A percentile compares a stretch with the other conserved stretches of the same genome.
These are phyloP conservation scores for Orbilia oligospora DNA, from an alignment of 2,329 filamentous ascomycete species.

Conservation along the genomic window DNA sequence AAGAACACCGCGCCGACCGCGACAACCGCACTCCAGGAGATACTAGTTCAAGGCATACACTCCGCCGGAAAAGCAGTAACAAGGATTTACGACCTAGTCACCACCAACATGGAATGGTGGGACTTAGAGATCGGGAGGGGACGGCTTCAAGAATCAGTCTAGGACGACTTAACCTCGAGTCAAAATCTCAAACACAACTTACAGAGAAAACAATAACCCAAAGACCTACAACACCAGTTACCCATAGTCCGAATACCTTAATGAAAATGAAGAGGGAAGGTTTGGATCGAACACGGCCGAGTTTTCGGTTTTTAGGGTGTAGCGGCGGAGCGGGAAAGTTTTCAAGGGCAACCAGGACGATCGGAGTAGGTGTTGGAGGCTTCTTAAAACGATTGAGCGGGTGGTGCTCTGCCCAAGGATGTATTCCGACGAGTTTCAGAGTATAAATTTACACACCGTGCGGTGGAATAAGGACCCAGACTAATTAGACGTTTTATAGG, in stretches of 20 bases:
- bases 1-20: constrained; percentile 56
- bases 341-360: constrained; percentile 54
- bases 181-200: constrained; percentile 53
- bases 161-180: constrained; percentile 57
- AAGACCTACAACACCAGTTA: constrained; percentile 33
- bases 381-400: constrained; percentile 58
- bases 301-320: constrained; percentile 57
- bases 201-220: constrained; percentile 57
- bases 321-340: constrained; percentile 59
- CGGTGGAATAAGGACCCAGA: not conserved
- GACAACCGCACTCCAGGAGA: constrained; percentile 56
- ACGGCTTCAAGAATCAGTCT: constrained; percentile 60
- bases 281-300: constrained; percentile 53
- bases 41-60: constrained; percentile 46
- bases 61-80: constrained; percentile 58
- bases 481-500: constrained; percentile 40
- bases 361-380: constrained; percentile 54
- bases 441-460: constrained; percentile 22
- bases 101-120: constrained; percentile 38
- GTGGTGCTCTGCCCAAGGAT: constrained; percentile 59
- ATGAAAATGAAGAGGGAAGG: constrained; percentile 57
- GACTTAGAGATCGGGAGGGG: constrained; percentile 43
- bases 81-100: constrained; percentile 54
- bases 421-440: constrained; percentile 53
- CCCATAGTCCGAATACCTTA: constrained; percentile 35